phyloP scores from a whole-genome alignment of 2,329 filamentous ascomycete species.

The Colletotrichum ledebouriae region DNA sequence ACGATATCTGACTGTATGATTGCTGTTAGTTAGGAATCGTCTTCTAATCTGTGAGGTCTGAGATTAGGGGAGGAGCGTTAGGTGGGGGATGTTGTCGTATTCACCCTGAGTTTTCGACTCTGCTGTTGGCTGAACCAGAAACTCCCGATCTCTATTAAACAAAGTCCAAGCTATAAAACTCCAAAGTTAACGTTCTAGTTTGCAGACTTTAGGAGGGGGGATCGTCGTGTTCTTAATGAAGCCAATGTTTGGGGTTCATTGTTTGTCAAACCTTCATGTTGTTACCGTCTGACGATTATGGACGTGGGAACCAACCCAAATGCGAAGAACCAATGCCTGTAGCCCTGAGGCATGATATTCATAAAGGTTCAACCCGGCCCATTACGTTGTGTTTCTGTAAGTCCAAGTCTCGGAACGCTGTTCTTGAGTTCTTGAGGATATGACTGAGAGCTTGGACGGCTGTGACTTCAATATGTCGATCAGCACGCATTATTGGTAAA shows the following conservation, averaged over 20 bases:
- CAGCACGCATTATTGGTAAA: background rate
- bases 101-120: background rate
- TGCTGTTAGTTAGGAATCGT: background rate
- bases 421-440: background rate
- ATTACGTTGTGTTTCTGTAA: background rate
- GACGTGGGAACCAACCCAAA: background rate
- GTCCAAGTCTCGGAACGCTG: background rate
- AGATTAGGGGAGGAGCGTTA: background rate
- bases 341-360: background rate
- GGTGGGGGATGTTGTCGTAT: background rate
- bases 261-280: background rate
- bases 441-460: background rate
- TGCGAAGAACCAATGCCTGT: background rate
- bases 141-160: background rate
- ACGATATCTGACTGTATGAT: background rate
- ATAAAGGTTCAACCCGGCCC: background rate
- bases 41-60: background rate
- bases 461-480: background rate
- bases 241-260: background rate
- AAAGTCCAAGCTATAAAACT: background rate
- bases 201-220: background rate
- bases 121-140: background rate
- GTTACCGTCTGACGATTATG: background rate
- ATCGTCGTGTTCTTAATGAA: background rate
- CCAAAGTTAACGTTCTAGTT: background rate